phyloP scores from a whole-genome alignment of 371 early-diverging fungal genomes.

The Funneliformis caledonium region DNA sequence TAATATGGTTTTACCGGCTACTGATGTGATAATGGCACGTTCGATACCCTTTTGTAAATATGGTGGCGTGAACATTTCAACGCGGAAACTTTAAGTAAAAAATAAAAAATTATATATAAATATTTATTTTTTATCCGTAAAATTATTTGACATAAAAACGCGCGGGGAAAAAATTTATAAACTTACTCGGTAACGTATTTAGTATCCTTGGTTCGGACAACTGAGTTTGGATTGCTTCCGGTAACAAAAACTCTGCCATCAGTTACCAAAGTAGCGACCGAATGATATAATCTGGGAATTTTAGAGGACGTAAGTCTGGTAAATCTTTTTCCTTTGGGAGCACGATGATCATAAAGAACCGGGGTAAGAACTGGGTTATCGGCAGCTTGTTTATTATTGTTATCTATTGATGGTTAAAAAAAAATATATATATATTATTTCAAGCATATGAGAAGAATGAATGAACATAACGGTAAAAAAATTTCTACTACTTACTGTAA shows the following conservation, averaged over 20 bases:
- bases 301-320: constrained; percentile 54
- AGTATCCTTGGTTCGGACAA: constrained; percentile 38
- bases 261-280: constrained; percentile 64
- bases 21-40: constrained; percentile 41
- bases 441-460: not conserved
- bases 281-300: constrained; percentile 72
- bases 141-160: too few species aligned
- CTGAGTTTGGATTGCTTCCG: constrained; percentile 50
- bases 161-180: too few species aligned
- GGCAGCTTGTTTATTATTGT: constrained; percentile 6
- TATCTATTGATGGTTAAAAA: not conserved
- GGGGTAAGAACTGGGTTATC: constrained; percentile 63
- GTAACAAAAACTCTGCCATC: constrained; percentile 54
- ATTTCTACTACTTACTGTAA: not conserved
- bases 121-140: too few species aligned
- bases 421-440: not conserved
- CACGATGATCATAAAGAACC: constrained; percentile 58
- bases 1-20: constrained; percentile 13
- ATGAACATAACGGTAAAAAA: not conserved
- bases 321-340: constrained; percentile 49
- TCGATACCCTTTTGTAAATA: constrained; percentile 55
- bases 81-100: constrained; percentile 55
- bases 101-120: not conserved
- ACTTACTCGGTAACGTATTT: constrained; percentile 22
- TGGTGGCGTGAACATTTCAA: constrained; percentile 69